phyloP scores from a whole-genome alignment of 2,329 filamentous ascomycete species.

The Stagonosporopsis chrysanthemi region DNA sequence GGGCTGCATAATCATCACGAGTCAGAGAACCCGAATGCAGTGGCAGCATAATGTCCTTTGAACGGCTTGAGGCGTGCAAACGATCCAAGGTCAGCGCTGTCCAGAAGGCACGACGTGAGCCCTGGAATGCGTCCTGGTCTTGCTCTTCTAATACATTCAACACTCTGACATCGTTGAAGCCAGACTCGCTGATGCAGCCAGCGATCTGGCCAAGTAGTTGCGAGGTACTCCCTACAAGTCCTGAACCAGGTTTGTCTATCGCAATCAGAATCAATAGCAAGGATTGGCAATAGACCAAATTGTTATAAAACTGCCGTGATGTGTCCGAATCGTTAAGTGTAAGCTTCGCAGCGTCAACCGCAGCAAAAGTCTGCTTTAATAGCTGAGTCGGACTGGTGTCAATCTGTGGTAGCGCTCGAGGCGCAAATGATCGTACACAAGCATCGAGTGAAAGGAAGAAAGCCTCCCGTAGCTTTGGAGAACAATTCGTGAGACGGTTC shows the following conservation, averaged over 20 bases:
- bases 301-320: conserved; percentile 42
- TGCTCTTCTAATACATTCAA: conserved; percentile 39
- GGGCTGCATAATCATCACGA: conserved; percentile 40
- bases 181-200: conserved; percentile 41
- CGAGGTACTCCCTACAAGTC: conserved; percentile 36
- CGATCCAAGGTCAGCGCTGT: conserved; percentile 48
- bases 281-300: conserved; percentile 45
- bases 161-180: conserved; percentile 42
- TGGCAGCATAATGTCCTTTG: conserved; percentile 44
- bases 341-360: conserved; percentile 41
- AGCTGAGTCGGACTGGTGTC: conserved; percentile 40
- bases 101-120: conserved; percentile 48
- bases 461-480: conserved; percentile 45
- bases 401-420: conserved; percentile 35
- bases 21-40: conserved; percentile 41
- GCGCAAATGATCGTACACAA: conserved; percentile 42
- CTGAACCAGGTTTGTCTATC: conserved; percentile 42
- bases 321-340: conserved; percentile 37
- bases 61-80: conserved; percentile 46
- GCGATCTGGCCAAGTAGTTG: conserved; percentile 43
- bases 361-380: conserved; percentile 38
- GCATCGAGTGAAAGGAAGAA: conserved; percentile 48
- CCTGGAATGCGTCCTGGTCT: conserved; percentile 39
- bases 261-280: conserved; percentile 44
- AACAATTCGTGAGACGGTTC: conserved; percentile 46